These are phyloP conservation scores for Cyberlindnera maclurae DNA, from an alignment of 805 yeast species.

Conservation along the genomic window DNA sequence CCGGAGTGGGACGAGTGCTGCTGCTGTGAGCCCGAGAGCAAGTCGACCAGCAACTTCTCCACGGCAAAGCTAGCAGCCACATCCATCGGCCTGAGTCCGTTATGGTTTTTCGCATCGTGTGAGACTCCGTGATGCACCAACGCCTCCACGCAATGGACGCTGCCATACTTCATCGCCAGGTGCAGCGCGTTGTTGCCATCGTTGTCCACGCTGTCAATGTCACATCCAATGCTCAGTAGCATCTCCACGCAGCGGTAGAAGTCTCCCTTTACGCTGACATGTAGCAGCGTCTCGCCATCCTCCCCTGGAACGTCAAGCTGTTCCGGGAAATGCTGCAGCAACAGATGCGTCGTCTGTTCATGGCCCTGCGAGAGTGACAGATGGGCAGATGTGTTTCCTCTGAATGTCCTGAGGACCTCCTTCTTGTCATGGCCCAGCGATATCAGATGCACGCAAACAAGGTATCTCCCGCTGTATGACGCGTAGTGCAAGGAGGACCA, in stretches of 20 bases:
- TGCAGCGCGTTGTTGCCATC: slow-evolving; percentile 83
- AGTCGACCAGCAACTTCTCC: slow-evolving; percentile 31
- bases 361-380: slow-evolving; percentile 57
- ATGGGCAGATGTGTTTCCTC: slow-evolving; percentile 62
- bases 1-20: too few relatives aligned
- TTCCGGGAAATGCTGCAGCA: slow-evolving; percentile 57
- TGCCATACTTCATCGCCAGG: slow-evolving; percentile 68
- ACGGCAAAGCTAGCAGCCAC: slow-evolving; percentile 48
- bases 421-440: slow-evolving; percentile 47
- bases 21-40: slow-evolving; percentile 6
- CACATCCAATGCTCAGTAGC: slow-evolving; percentile 69
- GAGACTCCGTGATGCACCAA: slow-evolving; percentile 45
- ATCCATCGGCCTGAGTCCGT: slow-evolving; percentile 64
- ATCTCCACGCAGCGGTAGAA: slow-evolving; percentile 56
- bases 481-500: slow-evolving; percentile 85
- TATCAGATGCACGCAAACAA: slow-evolving; percentile 54
- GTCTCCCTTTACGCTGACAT: slow-evolving; percentile 56
- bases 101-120: slow-evolving; percentile 39
- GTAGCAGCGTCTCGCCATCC: slow-evolving; percentile 56
- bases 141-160: slow-evolving; percentile 46
- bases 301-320: slow-evolving; percentile 43
- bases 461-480: slow-evolving; percentile 62
- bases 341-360: slow-evolving; percentile 64
- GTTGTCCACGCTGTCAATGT: slow-evolving; percentile 61
- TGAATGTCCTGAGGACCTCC: slow-evolving; percentile 46